Evolutionary conservation across 2,329 filamentous ascomycete genomes (phyloP).

Genomic region (Paraphoma chrysanthemicola): DNA sequence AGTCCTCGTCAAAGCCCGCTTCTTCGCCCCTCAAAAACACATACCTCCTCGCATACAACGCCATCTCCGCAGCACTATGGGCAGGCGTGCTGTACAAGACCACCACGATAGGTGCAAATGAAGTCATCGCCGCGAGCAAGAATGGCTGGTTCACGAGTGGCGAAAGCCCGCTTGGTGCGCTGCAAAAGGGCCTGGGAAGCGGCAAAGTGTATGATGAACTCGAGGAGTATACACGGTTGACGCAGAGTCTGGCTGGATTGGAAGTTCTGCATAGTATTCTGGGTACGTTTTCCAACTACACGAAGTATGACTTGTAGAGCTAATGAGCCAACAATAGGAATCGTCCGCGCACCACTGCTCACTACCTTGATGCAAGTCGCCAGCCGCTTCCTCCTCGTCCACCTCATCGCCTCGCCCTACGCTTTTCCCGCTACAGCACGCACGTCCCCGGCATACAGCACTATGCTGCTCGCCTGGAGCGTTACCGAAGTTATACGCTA

Average conservation of each 20-base stretch:
- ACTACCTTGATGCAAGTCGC: constrained; percentile 93
- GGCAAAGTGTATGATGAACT: constrained; percentile 66
- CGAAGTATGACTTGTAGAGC: too few species aligned
- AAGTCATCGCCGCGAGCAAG: constrained; percentile 20
- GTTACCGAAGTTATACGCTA: constrained; percentile 93
- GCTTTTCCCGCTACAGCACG: constrained; percentile 71
- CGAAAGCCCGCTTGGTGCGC: constrained; percentile 8
- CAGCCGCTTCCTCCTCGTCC: constrained; percentile 86
- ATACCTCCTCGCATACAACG: constrained; percentile 89
- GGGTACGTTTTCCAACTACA: constrained; percentile 59
- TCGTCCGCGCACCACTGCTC: constrained; percentile 83
- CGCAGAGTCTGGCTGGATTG: constrained; percentile 81
- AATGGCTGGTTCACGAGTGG: constrained; percentile 15
- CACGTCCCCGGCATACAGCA: constrained; percentile 68
- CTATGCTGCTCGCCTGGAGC: constrained; percentile 87
- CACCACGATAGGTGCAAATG: constrained; percentile 56
- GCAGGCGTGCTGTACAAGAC: constrained; percentile 75
- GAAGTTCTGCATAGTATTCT: constrained; percentile 83
- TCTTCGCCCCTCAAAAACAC: constrained; percentile 31
- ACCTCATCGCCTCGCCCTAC: constrained; percentile 72
- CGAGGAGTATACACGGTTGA: constrained; percentile 75
- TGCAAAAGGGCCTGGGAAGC: constrained; percentile 24
- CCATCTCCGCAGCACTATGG: constrained; percentile 79
- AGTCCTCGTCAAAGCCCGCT: constrained; percentile 7
- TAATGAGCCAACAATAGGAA: constrained; percentile 57